These are phyloP conservation scores for Penicillium sp. DNA, from an alignment of 2,329 filamentous ascomycete genomes.

Conservation along the genomic window DNA sequence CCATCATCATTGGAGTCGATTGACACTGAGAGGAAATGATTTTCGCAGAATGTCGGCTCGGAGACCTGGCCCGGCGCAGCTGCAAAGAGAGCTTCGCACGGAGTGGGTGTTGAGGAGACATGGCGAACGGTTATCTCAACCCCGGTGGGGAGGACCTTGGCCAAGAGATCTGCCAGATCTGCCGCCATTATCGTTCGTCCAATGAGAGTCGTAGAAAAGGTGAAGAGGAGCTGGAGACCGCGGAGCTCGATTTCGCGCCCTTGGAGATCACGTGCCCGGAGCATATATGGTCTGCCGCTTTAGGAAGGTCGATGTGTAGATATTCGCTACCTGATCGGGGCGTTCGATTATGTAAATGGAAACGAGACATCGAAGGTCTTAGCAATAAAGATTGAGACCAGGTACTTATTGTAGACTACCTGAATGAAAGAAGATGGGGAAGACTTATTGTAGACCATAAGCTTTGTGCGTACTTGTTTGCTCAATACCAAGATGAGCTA, in stretches of 20 bases:
- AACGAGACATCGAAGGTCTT: background rate
- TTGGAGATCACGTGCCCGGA: slow-evolving; percentile 21
- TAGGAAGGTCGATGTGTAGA: background rate
- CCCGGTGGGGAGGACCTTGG: slow-evolving; percentile 53
- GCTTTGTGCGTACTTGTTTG: background rate
- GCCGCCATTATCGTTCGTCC: slow-evolving; percentile 28
- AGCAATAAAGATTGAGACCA: background rate
- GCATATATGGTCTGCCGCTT: background rate
- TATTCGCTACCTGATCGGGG: background rate
- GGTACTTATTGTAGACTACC: background rate
- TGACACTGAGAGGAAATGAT: slow-evolving; percentile 69
- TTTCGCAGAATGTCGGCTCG: slow-evolving; percentile 81
- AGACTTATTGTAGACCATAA: background rate
- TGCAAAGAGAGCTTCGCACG: slow-evolving; percentile 73
- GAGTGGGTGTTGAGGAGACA: slow-evolving; percentile 78
- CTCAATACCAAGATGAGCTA: background rate
- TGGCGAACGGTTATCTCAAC: slow-evolving; percentile 73
- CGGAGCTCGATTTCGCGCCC: slow-evolving; percentile 14
- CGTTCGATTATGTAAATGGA: background rate
- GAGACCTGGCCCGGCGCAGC: slow-evolving; percentile 69
- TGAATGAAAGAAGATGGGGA: background rate
- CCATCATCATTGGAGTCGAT: slow-evolving; percentile 37
- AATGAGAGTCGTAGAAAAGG: slow-evolving; percentile 20
- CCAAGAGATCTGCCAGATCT: slow-evolving; percentile 49
- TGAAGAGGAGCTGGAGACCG: slow-evolving; percentile 18